phyloP scores from a whole-genome alignment of 164 flowering plant genomes.

The Brasenia schreberi region DNA sequence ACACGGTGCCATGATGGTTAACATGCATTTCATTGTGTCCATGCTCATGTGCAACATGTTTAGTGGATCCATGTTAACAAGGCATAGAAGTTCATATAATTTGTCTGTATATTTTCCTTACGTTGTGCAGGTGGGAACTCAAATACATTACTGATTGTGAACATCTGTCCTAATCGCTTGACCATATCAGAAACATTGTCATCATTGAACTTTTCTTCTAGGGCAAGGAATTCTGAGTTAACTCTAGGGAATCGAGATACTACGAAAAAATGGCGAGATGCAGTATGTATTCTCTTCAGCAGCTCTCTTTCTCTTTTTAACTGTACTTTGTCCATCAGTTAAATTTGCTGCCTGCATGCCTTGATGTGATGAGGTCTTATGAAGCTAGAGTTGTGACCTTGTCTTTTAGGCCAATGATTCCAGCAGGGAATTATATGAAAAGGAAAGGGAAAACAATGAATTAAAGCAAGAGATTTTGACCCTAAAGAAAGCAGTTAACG shows the following conservation, averaged over 20 bases:
- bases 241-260: slow-evolving; percentile 97
- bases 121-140: slow-evolving; percentile 70
- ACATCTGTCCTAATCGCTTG: slow-evolving; percentile 57
- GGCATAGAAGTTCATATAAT: too few species aligned
- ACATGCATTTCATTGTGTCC: too few species aligned
- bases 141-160: slow-evolving; percentile 76
- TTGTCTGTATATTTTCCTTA: background rate
- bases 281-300: slow-evolving; percentile 26
- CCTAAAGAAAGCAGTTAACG: slow-evolving; percentile 56
- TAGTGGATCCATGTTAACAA: too few species aligned
- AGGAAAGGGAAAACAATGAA: slow-evolving; percentile 66
- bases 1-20: too few species aligned
- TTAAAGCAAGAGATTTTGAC: slow-evolving; percentile 65
- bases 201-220: slow-evolving; percentile 69
- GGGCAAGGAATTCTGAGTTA: slow-evolving; percentile 74
- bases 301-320: too few species aligned
- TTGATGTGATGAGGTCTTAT: too few species aligned
- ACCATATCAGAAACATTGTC: slow-evolving; percentile 72
- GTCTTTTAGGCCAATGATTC: slow-evolving; percentile 77
- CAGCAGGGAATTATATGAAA: slow-evolving; percentile 67
- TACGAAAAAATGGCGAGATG: slow-evolving; percentile 90
- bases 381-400: too few species aligned
- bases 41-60: too few species aligned
- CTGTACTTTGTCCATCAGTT: too few species aligned
- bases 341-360: too few species aligned